A percentile compares a stretch with the other conserved stretches of the same genome.
These are phyloP conservation scores for Lipomyces starkeyi DNA, from an alignment of 805 yeast genomes.

Conservation along the genomic window DNA sequence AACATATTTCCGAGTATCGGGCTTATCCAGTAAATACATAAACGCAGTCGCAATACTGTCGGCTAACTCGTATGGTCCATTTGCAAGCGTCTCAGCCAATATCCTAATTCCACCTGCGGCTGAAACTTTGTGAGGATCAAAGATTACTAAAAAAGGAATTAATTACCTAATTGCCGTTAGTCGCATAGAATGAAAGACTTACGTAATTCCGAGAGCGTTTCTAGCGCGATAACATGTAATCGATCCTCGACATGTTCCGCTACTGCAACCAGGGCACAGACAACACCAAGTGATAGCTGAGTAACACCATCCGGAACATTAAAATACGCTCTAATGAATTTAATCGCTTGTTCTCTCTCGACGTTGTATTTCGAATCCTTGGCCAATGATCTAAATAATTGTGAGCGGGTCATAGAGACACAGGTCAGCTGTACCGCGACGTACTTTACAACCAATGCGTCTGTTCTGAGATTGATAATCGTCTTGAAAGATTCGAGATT, in stretches of 20 bases:
- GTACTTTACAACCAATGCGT: conserved; percentile 62
- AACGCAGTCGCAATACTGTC: conserved; percentile 55
- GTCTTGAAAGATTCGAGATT: conserved; percentile 60
- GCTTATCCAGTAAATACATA: conserved; percentile 61
- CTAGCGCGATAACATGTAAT: conserved; percentile 57
- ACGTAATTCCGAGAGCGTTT: conserved; percentile 57
- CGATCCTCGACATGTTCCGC: conserved; percentile 62
- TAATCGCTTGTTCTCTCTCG: conserved; percentile 80
- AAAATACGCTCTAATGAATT: conserved; percentile 66
- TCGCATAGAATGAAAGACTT: background rate
- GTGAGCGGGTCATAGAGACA: background rate
- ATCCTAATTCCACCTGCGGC: conserved; percentile 55
- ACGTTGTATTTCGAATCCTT: conserved; percentile 59
- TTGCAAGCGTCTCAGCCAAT: conserved; percentile 57
- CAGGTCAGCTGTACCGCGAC: conserved; percentile 4
- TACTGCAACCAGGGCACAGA: conserved; percentile 68
- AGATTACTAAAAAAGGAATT: conserved; percentile 45
- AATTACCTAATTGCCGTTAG: background rate
- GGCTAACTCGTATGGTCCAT: conserved; percentile 58
- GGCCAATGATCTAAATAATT: conserved; percentile 54
- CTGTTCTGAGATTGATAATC: conserved; percentile 61
- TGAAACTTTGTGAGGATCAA: conserved; percentile 52
- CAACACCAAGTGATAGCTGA: conserved; percentile 64
- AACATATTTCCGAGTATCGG: conserved; percentile 58
- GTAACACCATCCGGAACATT: conserved; percentile 60